Conservation (phyloP, 768 basidiomycete genomes). For the Favolaschia claudopus region DNA sequence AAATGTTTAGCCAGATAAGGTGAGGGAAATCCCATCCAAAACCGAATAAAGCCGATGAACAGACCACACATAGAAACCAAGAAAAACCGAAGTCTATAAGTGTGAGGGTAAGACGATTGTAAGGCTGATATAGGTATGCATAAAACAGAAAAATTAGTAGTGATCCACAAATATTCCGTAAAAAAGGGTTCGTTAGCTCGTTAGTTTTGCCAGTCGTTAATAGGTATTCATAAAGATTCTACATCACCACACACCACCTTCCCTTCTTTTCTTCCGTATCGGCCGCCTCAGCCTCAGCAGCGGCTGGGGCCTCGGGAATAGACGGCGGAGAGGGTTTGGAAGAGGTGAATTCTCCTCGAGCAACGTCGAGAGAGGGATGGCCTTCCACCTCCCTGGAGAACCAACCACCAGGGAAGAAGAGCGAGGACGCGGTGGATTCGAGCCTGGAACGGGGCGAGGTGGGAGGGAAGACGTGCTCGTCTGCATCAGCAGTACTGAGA, state of each 20-base stretch:
- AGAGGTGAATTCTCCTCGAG: conserved; percentile 55
- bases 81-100: too few relatives aligned
- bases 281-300: conserved; percentile 21
- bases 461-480: conserved; percentile 24
- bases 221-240: conserved; percentile 11
- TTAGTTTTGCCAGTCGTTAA: too few relatives aligned
- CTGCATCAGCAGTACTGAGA: conserved; percentile 18
- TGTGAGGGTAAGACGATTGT: background rate
- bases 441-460: conserved; percentile 46
- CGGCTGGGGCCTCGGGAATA: conserved; percentile 20
- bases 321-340: conserved; percentile 34
- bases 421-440: conserved; percentile 64
- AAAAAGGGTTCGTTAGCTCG: too few relatives aligned
- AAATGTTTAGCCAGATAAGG: too few relatives aligned
- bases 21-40: too few relatives aligned
- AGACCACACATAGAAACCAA: conserved; percentile 2
- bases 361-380: conserved; percentile 57
- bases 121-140: conserved; percentile 16
- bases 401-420: conserved; percentile 67
- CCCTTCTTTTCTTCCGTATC: conserved; percentile 39
- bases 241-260: conserved; percentile 53
- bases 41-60: too few relatives aligned
- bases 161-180: too few relatives aligned
- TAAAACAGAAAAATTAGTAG: conserved; percentile 3
- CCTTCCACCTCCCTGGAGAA: conserved; percentile 52